A percentile compares a stretch with the other conserved stretches of the same genome.
Evolutionary conservation across 345 rosid genomes (phyloP).

Genomic region (Populus tremula): DNA sequence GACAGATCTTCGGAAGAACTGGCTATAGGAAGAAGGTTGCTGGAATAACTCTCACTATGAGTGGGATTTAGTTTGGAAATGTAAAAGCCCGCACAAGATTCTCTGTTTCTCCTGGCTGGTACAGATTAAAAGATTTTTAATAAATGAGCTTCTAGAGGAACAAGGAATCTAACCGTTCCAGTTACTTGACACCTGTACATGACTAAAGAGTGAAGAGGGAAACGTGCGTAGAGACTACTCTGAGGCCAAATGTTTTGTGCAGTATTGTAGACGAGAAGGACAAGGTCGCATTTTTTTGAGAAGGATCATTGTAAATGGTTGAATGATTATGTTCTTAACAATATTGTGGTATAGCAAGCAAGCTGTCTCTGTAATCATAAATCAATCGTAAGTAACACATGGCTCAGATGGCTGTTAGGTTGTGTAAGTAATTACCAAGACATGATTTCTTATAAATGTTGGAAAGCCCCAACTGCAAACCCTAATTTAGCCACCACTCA

Average conservation of each 20-base stretch:
- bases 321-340: not conserved
- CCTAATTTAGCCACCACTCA: not conserved
- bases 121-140: not conserved
- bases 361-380: not conserved
- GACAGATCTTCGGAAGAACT: not conserved
- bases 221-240: not conserved
- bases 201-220: not conserved
- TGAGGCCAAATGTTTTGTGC: not conserved
- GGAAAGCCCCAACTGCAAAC: not conserved
- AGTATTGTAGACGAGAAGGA: not conserved
- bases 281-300: not conserved
- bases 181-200: not conserved
- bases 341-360: not conserved
- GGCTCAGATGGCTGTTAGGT: not conserved
- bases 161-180: not conserved
- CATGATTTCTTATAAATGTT: too few relatives aligned
- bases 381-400: not conserved
- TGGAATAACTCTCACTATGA: not conserved
- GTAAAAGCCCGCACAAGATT: not conserved
- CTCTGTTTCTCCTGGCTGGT: not conserved
- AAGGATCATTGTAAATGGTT: not conserved
- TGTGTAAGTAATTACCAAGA: not conserved
- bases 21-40: not conserved
- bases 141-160: not conserved
- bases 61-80: not conserved